phyloP scores from a whole-genome alignment of 176 grass and related monocot genomes.

The Ananas comosus region DNA sequence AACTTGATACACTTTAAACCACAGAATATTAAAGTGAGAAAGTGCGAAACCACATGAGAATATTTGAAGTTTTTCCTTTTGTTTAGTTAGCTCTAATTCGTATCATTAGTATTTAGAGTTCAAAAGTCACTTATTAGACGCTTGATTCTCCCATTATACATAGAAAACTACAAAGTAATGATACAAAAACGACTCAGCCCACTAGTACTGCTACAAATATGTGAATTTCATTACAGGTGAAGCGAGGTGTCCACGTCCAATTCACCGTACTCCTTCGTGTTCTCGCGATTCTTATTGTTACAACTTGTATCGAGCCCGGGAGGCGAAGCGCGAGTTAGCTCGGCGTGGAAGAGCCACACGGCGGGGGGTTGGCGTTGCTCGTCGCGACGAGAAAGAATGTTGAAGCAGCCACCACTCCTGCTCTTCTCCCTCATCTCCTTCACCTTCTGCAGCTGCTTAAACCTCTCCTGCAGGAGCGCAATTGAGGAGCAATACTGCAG shows the following conservation, averaged over 20 bases:
- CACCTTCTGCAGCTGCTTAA: constrained; percentile 63
- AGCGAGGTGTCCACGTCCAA: neutral
- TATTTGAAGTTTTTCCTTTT: no score
- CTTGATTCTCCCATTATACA: no score
- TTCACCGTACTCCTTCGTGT: neutral
- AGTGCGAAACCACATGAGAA: no score
- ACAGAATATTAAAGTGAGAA: no score
- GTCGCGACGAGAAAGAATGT: neutral
- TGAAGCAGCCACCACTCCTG: neutral
- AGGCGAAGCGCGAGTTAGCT: constrained; percentile 5
- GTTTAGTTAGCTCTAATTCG: no score
- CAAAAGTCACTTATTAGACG: no score
- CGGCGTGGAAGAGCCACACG: constrained; percentile 14
- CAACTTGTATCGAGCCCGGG: neutral
- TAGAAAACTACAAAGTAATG: no score
- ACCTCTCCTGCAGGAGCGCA: constrained; percentile 76
- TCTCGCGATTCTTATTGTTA: neutral
- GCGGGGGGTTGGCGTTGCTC: neutral
- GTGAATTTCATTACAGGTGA: neutral
- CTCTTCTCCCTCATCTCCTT: constrained; percentile 79
- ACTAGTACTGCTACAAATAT: no score
- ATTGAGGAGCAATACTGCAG: constrained; percentile 48
- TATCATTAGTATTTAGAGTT: no score
- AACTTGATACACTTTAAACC: no score
- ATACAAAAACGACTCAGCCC: no score